phyloP scores from a whole-genome alignment of 2,329 filamentous ascomycete species.

The Microsporum audouinii region DNA sequence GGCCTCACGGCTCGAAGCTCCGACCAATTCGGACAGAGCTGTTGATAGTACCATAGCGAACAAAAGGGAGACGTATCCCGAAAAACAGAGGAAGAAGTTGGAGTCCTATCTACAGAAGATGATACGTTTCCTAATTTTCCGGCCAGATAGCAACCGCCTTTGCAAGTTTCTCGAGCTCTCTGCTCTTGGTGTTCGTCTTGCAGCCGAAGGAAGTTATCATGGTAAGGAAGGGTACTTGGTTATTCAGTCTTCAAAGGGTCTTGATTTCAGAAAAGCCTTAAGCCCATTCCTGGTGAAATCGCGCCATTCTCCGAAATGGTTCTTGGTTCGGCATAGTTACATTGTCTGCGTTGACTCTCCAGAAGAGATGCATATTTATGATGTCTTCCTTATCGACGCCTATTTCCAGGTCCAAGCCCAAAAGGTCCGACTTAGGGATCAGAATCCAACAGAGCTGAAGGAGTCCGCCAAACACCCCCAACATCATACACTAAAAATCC shows the following conservation, averaged over 20 bases:
- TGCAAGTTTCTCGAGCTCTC: conserved; percentile 95
- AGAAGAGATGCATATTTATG: conserved; percentile 97
- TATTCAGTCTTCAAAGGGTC: conserved; percentile 80
- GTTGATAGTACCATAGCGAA: conserved; percentile 19
- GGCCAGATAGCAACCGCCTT: conserved; percentile 84
- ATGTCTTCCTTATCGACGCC: conserved; percentile 91
- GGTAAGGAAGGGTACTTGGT: conserved; percentile 92
- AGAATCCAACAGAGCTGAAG: conserved; percentile 49
- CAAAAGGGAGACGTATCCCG: conserved; percentile 54
- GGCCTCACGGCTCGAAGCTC: conserved; percentile 29
- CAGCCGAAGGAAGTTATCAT: conserved; percentile 91
- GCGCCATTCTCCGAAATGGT: conserved; percentile 89
- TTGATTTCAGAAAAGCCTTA: conserved; percentile 72
- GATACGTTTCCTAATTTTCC: conserved; percentile 94
- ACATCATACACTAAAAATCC: conserved; percentile 77
- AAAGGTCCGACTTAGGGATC: conserved; percentile 40
- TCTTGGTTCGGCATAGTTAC: conserved; percentile 93
- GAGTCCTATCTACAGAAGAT: conserved; percentile 87
- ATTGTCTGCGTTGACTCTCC: conserved; percentile 97
- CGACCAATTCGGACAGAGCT: conserved; percentile 28
- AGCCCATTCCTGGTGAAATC: conserved; percentile 68
- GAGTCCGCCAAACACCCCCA: conserved; percentile 50
- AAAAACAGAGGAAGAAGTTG: conserved; percentile 71
- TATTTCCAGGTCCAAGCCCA: conserved; percentile 75
- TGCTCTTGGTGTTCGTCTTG: conserved; percentile 81